Percentiles rank a stretch among this genome's conserved stretches.
Conservation (phyloP, 441 rosid genomes). For the Mallotus japonicus region DNA sequence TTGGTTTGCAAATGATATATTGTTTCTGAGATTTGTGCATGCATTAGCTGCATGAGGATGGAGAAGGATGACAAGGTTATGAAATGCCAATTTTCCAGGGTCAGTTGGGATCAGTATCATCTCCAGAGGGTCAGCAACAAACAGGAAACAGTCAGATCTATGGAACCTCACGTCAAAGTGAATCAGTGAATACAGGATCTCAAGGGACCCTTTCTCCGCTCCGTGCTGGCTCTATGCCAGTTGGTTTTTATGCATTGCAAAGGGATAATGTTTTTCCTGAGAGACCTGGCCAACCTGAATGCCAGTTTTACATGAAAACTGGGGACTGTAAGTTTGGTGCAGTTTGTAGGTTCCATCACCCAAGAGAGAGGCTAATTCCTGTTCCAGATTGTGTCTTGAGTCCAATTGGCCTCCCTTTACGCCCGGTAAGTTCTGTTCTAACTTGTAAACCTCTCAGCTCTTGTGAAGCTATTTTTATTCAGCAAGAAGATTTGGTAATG, state of each 20-base stretch:
- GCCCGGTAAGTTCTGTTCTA: conserved; percentile 62
- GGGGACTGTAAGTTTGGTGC: conserved; percentile 99
- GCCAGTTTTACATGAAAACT: conserved; percentile 97
- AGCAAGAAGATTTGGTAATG: not conserved
- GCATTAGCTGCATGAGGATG: conserved; percentile 17
- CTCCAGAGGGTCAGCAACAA: conserved; percentile 72
- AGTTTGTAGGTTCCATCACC: conserved; percentile 95
- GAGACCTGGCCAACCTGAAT: conserved; percentile 97
- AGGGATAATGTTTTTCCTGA: conserved; percentile 92
- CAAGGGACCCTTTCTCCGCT: conserved; percentile 57
- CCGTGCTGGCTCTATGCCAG: conserved; percentile 56
- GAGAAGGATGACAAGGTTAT: conserved; percentile 25
- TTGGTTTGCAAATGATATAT: not conserved
- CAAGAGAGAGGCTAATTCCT: conserved; percentile 88
- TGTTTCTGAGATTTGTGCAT: conserved; percentile 3
- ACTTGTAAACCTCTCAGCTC: not conserved
- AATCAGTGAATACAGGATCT: conserved; percentile 52
- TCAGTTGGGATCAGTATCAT: conserved; percentile 80
- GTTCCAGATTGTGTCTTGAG: conserved; percentile 92
- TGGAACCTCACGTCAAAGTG: conserved; percentile 58
- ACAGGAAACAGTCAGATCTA: conserved; percentile 58
- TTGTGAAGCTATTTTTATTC: not conserved
- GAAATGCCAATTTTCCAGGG: conserved; percentile 49
- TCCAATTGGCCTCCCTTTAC: conserved; percentile 89
- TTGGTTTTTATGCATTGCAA: conserved; percentile 69